Conservation (phyloP, 352 stramenopile species). For the Pythium phragmiticola region DNA sequence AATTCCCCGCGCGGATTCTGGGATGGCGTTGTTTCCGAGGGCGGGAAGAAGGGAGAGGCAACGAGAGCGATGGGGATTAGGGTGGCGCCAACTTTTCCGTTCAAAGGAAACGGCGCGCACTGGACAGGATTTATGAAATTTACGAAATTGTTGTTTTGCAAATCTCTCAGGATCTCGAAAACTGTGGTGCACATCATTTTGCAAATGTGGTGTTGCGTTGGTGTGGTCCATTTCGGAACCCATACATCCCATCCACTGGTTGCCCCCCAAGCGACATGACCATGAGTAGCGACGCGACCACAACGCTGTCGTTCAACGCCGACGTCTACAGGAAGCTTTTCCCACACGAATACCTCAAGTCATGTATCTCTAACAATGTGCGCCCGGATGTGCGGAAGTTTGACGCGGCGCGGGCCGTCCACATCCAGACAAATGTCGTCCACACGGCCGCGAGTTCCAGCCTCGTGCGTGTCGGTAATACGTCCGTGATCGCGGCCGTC, state of each 20-base stretch:
- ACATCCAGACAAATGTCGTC: slow-evolving; percentile 66
- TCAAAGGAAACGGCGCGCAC: slow-evolving; percentile 14
- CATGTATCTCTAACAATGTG: slow-evolving; percentile 59
- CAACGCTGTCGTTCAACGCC: slow-evolving; percentile 52
- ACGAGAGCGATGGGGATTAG: neutral
- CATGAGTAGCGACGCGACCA: slow-evolving; percentile 20
- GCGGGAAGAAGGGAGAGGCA: neutral
- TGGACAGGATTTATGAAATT: neutral
- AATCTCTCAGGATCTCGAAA: too few relatives aligned
- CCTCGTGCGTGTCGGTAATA: slow-evolving; percentile 74
- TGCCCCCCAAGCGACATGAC: slow-evolving; percentile 7
- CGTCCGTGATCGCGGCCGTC: slow-evolving; percentile 65
- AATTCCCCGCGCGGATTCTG: neutral
- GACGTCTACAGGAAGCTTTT: slow-evolving; percentile 81
- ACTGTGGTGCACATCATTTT: neutral
- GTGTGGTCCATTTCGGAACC: slow-evolving; percentile 9
- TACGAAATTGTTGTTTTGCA: neutral
- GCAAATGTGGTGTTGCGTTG: neutral
- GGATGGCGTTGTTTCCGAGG: neutral
- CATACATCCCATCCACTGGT: neutral
- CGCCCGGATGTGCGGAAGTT: slow-evolving; percentile 58
- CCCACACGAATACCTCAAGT: slow-evolving; percentile 62
- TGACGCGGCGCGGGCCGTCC: slow-evolving; percentile 43
- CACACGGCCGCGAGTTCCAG: slow-evolving; percentile 65
- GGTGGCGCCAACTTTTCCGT: slow-evolving; percentile 13